A percentile compares a stretch with the other conserved stretches of the same genome.
Evolutionary conservation across 352 stramenopile species (phyloP).

Genomic region (Phytophthora europaea): DNA sequence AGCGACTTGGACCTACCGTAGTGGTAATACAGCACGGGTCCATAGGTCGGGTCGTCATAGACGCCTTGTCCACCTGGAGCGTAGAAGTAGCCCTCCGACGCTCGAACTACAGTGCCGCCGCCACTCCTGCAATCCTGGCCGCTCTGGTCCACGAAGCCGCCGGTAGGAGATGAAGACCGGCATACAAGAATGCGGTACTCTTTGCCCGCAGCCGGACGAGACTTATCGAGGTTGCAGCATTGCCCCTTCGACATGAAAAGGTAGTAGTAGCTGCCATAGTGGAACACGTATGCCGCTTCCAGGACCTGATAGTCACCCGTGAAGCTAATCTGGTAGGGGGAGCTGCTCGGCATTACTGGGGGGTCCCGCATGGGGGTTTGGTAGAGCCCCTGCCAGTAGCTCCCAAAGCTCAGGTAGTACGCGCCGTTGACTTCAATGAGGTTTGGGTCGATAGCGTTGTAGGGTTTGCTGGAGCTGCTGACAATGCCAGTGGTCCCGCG

Average conservation of each 20-base stretch:
- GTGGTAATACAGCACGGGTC: conserved; percentile 65
- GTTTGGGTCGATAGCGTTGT: conserved; percentile 66
- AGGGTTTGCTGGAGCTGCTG: conserved; percentile 40
- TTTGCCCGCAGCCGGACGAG: conserved; percentile 37
- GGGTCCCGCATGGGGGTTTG: conserved; percentile 33
- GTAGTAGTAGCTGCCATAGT: conserved; percentile 50
- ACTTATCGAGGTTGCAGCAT: conserved; percentile 50
- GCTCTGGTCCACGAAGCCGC: conserved; percentile 49
- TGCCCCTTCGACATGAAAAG: conserved; percentile 58
- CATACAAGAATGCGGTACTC: conserved; percentile 63
- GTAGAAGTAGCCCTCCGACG: conserved; percentile 52
- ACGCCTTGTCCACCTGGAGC: conserved; percentile 55
- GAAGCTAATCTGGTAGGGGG: conserved; percentile 36
- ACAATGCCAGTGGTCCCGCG: conserved; percentile 40
- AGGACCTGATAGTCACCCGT: conserved; percentile 45
- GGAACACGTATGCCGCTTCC: conserved; percentile 51
- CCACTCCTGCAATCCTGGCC: conserved; percentile 42
- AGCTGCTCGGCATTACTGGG: conserved; percentile 17
- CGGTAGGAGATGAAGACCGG: conserved; percentile 43
- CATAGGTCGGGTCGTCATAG: conserved; percentile 51
- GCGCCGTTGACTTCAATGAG: conserved; percentile 35
- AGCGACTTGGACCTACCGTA: conserved; percentile 40
- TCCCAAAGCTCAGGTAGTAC: conserved; percentile 55
- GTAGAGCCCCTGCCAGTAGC: conserved; percentile 48
- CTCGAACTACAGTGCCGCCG: conserved; percentile 51